Evolutionary conservation across 2,329 filamentous ascomycete species (phyloP), one percentile per base, ranked within the genome.

Genomic region (Phialophora macrospora): DNA sequence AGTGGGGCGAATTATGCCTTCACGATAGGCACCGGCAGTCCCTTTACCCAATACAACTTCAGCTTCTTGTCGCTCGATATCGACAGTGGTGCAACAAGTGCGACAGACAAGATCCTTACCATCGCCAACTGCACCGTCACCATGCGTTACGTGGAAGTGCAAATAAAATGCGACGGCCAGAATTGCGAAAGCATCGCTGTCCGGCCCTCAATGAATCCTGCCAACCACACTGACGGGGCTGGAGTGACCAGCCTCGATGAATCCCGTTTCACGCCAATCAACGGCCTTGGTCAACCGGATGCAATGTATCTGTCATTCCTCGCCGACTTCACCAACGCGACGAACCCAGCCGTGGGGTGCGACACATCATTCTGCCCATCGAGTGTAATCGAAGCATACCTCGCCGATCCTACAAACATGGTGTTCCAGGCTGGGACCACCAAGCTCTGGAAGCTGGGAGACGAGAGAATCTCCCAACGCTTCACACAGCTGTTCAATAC

Each of bases 1-100:
- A 60, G 58, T 28, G 58, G 58, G 52, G 58, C 58, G 20, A 60
- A 52, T 11, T 60, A 60, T 20, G 58, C 58, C n/a, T 34, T 60
- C 30, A 54, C n/a, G 11, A 28, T 32, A 8, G 32, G 24, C 32
- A 44, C 24, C n/a, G 20, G 22, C n/a, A 28, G 30, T 30, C 46
- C 22, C 4, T 60, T 52, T 26, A 28, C 58, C 0, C 12, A 22
- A 30, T 48, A 32, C 17, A 52, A 38, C 48, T 60, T 60, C 24
- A 60, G 46, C 11, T 60, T 60, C 30, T 30, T 41, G 22, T 60
- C 58, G 30, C 58, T 60, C 22, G 58, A 60, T 32, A 4, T 60
- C 5, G 22, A 26, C 30, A 14, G 30, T 28, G 12, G 14, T 38
- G 7, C 57, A 24, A 32, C 58, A 4, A 30, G 0, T 5, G 14